phyloP scores from a whole-genome alignment of 768 basidiomycete genomes.

The Naganishia randhawae region DNA sequence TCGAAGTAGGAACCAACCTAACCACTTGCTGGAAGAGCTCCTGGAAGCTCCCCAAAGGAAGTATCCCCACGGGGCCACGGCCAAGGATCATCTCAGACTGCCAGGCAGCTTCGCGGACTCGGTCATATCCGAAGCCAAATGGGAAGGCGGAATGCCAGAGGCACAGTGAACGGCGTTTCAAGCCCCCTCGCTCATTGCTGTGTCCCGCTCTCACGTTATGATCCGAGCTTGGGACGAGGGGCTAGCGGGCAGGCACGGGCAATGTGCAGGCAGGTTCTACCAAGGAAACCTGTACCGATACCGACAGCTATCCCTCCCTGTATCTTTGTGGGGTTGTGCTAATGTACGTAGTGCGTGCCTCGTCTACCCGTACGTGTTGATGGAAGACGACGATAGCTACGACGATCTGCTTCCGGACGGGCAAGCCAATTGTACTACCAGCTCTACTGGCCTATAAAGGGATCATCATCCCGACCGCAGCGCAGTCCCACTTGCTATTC shows the following conservation, averaged over 20 bases:
- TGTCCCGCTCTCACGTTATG: slow-evolving; percentile 20
- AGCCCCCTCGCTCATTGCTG: slow-evolving; percentile 1
- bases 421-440: too few species aligned
- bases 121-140: not conserved
- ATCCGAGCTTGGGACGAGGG: not conserved
- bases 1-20: too few species aligned
- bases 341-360: too few species aligned
- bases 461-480: not conserved
- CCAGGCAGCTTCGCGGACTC: too few species aligned
- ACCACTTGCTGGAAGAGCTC: too few species aligned
- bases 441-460: not conserved
- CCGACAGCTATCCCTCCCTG: not conserved
- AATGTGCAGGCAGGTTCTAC: slow-evolving; percentile 18
- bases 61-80: too few species aligned
- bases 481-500: not conserved
- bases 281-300: not conserved
- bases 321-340: too few species aligned
- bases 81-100: too few species aligned
- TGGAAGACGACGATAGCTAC: too few species aligned
- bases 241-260: too few species aligned
- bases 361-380: slow-evolving; percentile 1
- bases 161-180: not conserved
- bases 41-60: too few species aligned
- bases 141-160: not conserved
- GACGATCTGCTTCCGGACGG: not conserved